Evolutionary conservation across 2,329 filamentous ascomycete genomes (phyloP), one percentile per base, ranked within the genome.

Genomic region (Gliomastix tumulicola): DNA sequence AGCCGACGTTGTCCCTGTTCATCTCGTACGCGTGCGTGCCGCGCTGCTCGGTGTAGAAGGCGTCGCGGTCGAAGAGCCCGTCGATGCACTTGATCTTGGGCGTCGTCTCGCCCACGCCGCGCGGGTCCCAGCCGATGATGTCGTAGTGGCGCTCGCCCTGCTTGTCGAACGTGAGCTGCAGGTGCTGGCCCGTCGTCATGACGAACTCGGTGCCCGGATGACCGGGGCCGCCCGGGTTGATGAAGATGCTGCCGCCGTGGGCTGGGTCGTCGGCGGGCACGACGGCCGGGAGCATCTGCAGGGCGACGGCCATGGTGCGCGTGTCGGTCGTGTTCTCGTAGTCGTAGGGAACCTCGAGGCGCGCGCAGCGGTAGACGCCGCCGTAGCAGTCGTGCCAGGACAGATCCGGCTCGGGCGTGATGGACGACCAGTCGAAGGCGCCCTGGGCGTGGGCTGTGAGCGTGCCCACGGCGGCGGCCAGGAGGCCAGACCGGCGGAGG

Each of bases 191-290:
- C 4, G 19, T 27, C 2, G 5, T 4, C 7, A 56, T 44, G 6
- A 59, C 21, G 11, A 57, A 44, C 0, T 21, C 25, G 4, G 66
- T 53, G 12, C 67, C 66, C 1, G 61, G 63, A 15, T 51, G 59
- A 19, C 66, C 62, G 0, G 66, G 66, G 0, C 68, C 67, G 30
- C 68, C 67, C 0, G 65, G 66, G 50, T 69, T 69, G 33, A 50
- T 47, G 43, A 70, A 52, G 31, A 69, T 50, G 34, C 65, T 53
- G 17, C 67, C 67, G 28, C 55, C 63, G 36, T 62, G 68, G 23
- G 51, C 41, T 5, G 59, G 51, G 37, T 65, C 57, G n/a, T 47
- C 28, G 17, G 59, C 52, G 7, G 54, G 38, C 4, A 69, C 66
- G 2, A 41, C 41, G 21, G 65, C 65, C 0, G 63, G 62, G 8